A percentile compares a stretch with the other conserved stretches of the same genome.
Evolutionary conservation across 2,329 filamentous ascomycete species (phyloP).

Genomic region (Stachybotrys chartarum): DNA sequence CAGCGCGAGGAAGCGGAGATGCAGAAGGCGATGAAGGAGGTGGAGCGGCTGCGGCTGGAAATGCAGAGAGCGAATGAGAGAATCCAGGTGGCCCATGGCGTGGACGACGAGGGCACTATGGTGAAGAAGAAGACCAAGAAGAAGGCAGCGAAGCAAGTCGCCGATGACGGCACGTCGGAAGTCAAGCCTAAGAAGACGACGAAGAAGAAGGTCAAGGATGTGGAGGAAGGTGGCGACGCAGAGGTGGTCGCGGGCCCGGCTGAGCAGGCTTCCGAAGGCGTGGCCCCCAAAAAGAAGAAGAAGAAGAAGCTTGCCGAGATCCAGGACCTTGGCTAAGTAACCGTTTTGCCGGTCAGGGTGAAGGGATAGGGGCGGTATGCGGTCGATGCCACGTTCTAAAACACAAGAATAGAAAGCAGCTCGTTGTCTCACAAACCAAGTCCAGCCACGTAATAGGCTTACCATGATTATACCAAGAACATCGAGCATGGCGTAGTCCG

Average conservation of each 20-base stretch:
- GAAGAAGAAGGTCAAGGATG: constrained; percentile 22
- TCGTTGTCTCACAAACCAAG: too few species aligned
- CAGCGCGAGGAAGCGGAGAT: constrained; percentile 81
- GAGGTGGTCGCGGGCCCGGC: constrained; percentile 5
- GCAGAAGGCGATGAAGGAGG: constrained; percentile 78
- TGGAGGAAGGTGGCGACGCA: constrained; percentile 4
- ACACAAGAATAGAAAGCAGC: neutral
- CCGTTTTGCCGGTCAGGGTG: neutral
- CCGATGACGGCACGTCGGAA: constrained; percentile 13
- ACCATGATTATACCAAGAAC: too few species aligned
- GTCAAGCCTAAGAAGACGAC: constrained; percentile 47
- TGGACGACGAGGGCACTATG: constrained; percentile 56
- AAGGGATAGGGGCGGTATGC: neutral
- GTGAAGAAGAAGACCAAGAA: constrained; percentile 60
- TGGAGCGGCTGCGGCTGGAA: constrained; percentile 77
- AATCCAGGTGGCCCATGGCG: constrained; percentile 63
- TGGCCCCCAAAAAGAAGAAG: constrained; percentile 25
- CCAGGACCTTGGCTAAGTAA: constrained; percentile 11
- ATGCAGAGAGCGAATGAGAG: constrained; percentile 80
- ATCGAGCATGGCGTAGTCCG: too few species aligned
- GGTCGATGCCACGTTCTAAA: neutral
- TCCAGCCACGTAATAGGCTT: too few species aligned
- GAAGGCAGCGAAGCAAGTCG: constrained; percentile 11
- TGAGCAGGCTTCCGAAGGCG: constrained; percentile 12
- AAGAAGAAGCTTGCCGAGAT: constrained; percentile 19